A percentile compares a stretch with the other conserved stretches of the same genome.
Conservation (phyloP, 2,329 filamentous ascomycete species). For the Cladophialophora exuberans region DNA sequence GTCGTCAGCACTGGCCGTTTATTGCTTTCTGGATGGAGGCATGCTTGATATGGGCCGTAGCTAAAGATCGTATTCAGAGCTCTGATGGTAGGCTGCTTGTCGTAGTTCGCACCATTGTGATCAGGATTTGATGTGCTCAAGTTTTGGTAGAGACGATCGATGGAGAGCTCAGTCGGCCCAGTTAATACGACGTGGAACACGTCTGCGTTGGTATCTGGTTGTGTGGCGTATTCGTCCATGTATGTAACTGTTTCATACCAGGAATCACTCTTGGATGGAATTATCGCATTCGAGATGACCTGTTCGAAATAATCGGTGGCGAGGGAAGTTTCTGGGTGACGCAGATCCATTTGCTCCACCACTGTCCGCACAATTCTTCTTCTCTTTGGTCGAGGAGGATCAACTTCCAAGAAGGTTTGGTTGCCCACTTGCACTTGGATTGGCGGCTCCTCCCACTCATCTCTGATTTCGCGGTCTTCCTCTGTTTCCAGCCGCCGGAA, state of each 20-base stretch:
- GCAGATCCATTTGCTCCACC: not conserved
- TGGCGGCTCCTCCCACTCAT: not conserved
- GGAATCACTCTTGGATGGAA: not conserved
- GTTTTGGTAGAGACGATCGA: not conserved
- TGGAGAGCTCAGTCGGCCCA: not conserved
- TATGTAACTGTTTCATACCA: not conserved
- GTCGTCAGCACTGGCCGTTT: slow-evolving; percentile 2
- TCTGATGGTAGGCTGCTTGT: slow-evolving; percentile 7
- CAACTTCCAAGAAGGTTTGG: not conserved
- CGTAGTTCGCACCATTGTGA: too few species aligned
- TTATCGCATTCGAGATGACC: not conserved
- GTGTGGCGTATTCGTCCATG: not conserved
- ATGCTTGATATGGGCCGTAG: slow-evolving; percentile 13
- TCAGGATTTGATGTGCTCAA: not conserved
- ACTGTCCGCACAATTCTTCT: not conserved
- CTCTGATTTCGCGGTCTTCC: not conserved
- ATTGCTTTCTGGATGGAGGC: not conserved
- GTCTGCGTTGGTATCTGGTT: not conserved
- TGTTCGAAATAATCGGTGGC: not conserved
- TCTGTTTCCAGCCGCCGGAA: not conserved
- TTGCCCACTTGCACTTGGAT: not conserved
- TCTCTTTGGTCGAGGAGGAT: not conserved
- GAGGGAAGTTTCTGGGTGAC: not conserved
- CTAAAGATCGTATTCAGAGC: slow-evolving; percentile 20
- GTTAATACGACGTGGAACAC: not conserved